A percentile compares a stretch with the other conserved stretches of the same genome.
Conservation (phyloP, 768 basidiomycete genomes). For the Boletellus ananas region DNA sequence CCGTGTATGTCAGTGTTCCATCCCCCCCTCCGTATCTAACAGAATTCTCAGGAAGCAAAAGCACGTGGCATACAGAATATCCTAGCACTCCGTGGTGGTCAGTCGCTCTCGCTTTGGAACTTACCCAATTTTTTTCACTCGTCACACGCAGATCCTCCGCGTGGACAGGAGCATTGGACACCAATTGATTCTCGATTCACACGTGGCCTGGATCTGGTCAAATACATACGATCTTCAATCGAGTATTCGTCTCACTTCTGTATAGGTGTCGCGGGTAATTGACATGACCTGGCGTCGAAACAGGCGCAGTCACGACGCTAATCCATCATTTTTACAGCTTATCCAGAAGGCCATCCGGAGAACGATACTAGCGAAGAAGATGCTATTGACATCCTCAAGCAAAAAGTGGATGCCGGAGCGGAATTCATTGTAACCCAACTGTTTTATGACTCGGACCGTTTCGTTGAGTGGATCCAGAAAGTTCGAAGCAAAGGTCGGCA, state of each 20-base stretch:
- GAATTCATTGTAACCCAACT: slow-evolving; percentile 96
- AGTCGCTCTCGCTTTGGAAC: slow-evolving; percentile 13
- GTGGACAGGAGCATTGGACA: slow-evolving; percentile 92
- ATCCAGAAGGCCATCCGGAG: slow-evolving; percentile 87
- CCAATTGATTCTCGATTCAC: slow-evolving; percentile 80
- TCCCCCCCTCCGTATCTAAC: slow-evolving; percentile 1
- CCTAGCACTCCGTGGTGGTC: slow-evolving; percentile 89
- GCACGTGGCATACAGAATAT: slow-evolving; percentile 82
- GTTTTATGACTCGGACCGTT: slow-evolving; percentile 93
- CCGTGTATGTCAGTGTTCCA: slow-evolving; percentile 46
- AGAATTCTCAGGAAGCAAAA: slow-evolving; percentile 62
- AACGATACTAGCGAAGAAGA: slow-evolving; percentile 51
- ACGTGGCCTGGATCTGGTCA: slow-evolving; percentile 85
- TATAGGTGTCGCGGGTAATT: slow-evolving; percentile 86
- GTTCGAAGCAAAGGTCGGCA: slow-evolving; percentile 67
- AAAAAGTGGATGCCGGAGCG: slow-evolving; percentile 91
- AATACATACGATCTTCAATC: slow-evolving; percentile 74
- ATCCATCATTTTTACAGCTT: slow-evolving; percentile 48
- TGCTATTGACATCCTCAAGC: slow-evolving; percentile 68
- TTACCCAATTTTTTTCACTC: background rate
- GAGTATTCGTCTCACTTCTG: slow-evolving; percentile 86
- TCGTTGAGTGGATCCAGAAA: slow-evolving; percentile 72
- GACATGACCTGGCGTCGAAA: background rate
- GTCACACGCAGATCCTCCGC: slow-evolving; percentile 69
- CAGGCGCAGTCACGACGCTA: background rate